These are phyloP conservation scores for Oryza glumipatula DNA, from an alignment of 176 grass and related monocot genomes.

Conservation along the genomic window DNA sequence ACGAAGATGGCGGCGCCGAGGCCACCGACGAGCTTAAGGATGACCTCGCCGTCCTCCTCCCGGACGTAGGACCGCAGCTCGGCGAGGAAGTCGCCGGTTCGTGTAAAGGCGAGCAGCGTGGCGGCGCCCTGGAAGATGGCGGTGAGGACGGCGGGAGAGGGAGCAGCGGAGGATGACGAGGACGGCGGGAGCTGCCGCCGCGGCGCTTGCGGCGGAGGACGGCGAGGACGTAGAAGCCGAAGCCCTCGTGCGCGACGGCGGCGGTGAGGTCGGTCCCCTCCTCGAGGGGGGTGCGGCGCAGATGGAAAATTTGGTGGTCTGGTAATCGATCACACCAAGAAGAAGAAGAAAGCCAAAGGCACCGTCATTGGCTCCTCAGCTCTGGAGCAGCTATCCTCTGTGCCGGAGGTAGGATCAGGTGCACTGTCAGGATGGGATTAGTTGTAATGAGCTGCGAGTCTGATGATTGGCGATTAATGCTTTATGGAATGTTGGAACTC, in stretches of 20 bases:
- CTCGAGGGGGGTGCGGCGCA: neutral
- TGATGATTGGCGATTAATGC: neutral
- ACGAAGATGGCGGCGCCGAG: conserved; percentile 72
- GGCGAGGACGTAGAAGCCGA: too few species aligned
- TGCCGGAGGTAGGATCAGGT: conserved; percentile 60
- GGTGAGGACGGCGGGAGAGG: conserved; percentile 46
- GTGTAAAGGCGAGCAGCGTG: conserved; percentile 62
- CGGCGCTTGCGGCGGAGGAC: too few species aligned
- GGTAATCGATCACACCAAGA: conserved; percentile 83
- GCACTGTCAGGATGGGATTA: conserved; percentile 73
- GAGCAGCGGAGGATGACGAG: conserved; percentile 21
- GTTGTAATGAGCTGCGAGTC: neutral
- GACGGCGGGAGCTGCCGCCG: neutral
- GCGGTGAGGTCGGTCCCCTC: too few species aligned
- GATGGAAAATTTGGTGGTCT: conserved; percentile 51
- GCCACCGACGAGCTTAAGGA: conserved; percentile 66
- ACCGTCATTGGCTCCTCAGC: conserved; percentile 33
- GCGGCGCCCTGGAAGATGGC: conserved; percentile 81
- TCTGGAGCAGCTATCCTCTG: conserved; percentile 52
- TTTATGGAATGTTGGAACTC: neutral
- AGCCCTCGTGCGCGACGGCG: too few species aligned
- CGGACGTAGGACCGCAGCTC: conserved; percentile 67
- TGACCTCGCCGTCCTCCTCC: conserved; percentile 72
- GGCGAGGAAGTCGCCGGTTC: conserved; percentile 58
- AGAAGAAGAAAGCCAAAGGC: conserved; percentile 59